Conservation (phyloP, 2,329 filamentous ascomycete species). For the Colletotrichum lupini region DNA sequence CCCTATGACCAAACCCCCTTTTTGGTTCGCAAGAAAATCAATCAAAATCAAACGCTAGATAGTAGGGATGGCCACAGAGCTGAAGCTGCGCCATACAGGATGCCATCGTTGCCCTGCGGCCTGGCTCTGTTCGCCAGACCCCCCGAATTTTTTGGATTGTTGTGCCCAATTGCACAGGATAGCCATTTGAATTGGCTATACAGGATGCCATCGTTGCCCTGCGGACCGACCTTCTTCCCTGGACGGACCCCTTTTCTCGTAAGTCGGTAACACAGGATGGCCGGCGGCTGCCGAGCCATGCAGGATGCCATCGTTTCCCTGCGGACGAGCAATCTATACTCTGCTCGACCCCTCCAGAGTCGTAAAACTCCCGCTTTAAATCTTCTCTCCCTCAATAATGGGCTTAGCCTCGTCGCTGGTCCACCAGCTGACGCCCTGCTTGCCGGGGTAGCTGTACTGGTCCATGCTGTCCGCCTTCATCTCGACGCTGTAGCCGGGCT, state of each 20-base stretch:
- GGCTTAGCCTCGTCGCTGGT: constrained; percentile 79
- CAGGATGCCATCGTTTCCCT: constrained; percentile 49
- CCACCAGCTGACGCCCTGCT: constrained; percentile 87
- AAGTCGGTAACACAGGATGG: constrained; percentile 33
- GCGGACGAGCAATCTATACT: constrained; percentile 39
- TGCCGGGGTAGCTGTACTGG: constrained; percentile 78
- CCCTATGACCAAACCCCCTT: constrained; percentile 27
- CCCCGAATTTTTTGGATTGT: neutral
- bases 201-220: constrained; percentile 44
- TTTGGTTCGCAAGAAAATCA: neutral
- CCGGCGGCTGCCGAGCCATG: constrained; percentile 33
- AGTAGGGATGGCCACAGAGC: constrained; percentile 16
- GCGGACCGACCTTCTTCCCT: constrained; percentile 36
- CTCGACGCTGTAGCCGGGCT: constrained; percentile 91
- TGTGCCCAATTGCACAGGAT: constrained; percentile 8
- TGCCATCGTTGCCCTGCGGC: constrained; percentile 37
- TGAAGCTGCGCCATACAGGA: constrained; percentile 28
- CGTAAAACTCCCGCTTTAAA: constrained; percentile 46
- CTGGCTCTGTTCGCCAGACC: constrained; percentile 33
- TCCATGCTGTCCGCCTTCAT: constrained; percentile 94
- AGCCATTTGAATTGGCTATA: constrained; percentile 26
- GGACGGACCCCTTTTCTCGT: constrained; percentile 37
- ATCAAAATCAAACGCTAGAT: constrained; percentile 16
- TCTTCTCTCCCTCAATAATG: constrained; percentile 74
- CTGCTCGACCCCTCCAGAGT: constrained; percentile 28